Percentiles rank a stretch among this genome's conserved stretches.
Conservation (phyloP, 345 rosid genomes). For the Citrus mangshanensis region DNA sequence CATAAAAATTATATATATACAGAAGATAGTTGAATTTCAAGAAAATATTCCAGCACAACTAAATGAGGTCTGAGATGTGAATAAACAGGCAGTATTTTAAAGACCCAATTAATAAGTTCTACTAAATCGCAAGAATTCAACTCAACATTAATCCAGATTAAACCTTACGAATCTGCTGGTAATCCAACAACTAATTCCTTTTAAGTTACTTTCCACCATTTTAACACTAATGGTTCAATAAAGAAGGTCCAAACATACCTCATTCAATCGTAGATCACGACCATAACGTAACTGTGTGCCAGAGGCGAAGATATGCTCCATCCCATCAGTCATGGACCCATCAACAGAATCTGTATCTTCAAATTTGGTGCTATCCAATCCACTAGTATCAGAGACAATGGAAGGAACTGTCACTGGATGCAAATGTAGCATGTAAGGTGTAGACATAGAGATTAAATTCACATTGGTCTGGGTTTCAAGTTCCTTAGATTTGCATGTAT, state of each 20-base stretch:
- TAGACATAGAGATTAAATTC: conserved; percentile 71
- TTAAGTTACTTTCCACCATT: conserved; percentile 1
- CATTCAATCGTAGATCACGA: conserved; percentile 90
- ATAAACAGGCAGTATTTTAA: background rate
- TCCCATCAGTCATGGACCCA: conserved; percentile 82
- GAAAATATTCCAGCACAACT: background rate
- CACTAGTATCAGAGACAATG: conserved; percentile 61
- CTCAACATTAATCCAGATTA: background rate
- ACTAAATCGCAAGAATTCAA: background rate
- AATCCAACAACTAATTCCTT: background rate
- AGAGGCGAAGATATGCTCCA: conserved; percentile 95
- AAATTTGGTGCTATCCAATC: conserved; percentile 60
- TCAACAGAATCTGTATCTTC: conserved; percentile 79
- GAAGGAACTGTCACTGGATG: conserved; percentile 92
- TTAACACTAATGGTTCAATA: conserved; percentile 6
- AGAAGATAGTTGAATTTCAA: conserved; percentile 11
- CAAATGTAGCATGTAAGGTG: conserved; percentile 93
- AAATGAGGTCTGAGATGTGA: background rate
- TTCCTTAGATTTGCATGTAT: conserved; percentile 51
- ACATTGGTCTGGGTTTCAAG: conserved; percentile 51
- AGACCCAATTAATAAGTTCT: background rate
- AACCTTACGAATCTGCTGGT: background rate
- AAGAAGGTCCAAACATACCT: conserved; percentile 42
- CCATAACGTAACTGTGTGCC: conserved; percentile 84
- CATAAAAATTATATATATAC: conserved; percentile 4